Conservation (phyloP, 2,329 filamentous ascomycete genomes). For the Aspergillus pseudoterreus region DNA sequence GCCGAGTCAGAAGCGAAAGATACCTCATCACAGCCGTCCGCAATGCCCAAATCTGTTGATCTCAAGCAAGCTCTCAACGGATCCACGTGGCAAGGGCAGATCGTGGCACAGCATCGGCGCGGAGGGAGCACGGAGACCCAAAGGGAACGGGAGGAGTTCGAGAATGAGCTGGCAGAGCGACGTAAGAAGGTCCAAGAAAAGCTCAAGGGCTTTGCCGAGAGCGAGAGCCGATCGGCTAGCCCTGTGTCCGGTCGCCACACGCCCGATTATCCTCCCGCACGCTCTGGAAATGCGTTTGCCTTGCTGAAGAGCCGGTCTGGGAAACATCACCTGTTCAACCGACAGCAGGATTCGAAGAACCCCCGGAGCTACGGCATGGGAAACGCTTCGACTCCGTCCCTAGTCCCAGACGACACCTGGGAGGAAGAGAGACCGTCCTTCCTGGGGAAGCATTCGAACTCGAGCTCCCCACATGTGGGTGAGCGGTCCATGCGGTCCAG, state of each 20-base stretch:
- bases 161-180: conserved; percentile 46
- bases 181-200: conserved; percentile 48
- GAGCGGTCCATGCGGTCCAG: conserved; percentile 27
- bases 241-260: conserved; percentile 35
- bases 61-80: conserved; percentile 11
- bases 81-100: conserved; percentile 48
- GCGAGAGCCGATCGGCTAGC: conserved; percentile 42
- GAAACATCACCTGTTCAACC: conserved; percentile 28
- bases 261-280: conserved; percentile 29
- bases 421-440: conserved; percentile 32
- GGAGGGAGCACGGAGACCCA: conserved; percentile 47
- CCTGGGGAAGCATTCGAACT: conserved; percentile 34
- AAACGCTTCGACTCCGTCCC: conserved; percentile 34
- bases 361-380: conserved; percentile 42
- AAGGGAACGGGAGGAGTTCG: conserved; percentile 47
- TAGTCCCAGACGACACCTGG: conserved; percentile 32
- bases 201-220: conserved; percentile 41
- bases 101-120: conserved; percentile 40
- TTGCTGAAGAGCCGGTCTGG: conserved; percentile 41
- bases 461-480: conserved; percentile 35
- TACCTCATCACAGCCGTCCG: neutral
- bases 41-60: conserved; percentile 1
- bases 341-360: conserved; percentile 32
- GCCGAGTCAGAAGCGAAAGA: conserved; percentile 1
- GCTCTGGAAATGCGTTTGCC: conserved; percentile 42